Evolutionary conservation across 1,284 basidiomycete genomes (phyloP), one percentile per base, ranked within the genome.

Genomic region (Cutaneotrichosporon spelunceum): DNA sequence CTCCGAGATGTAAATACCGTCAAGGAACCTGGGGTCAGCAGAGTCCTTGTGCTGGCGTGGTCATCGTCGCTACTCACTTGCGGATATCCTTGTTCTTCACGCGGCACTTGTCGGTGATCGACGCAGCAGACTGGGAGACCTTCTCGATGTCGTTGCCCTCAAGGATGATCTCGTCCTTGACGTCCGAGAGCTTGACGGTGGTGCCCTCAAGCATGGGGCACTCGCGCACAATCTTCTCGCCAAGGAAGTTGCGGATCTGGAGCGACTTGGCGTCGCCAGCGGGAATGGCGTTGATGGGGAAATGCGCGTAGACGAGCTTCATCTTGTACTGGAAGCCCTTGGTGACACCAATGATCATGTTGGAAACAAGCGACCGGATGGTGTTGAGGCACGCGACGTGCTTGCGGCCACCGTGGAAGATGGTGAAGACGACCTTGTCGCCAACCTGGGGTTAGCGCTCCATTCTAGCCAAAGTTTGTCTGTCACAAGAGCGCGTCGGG

Each of bases 301-400:
- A 99, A 86, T 99, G 96, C 76, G 96, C 96, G 80, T 99, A 99
- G 63, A 99, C 96, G 42, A 94, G 85, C 75, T 92, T 90, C 93
- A 97, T 95, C 89, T 99, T 99, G 88, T 99, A 99, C 77, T 89
- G 88, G 88, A 98, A 99, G 68, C 95, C 96, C 86, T 93, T 91
- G 59, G 93, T 98, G 66, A 97, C 93, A 72, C 94, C 95, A 72
- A 84, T 94, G 81, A 99, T 87, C 93, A 99, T 93, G 86, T 99
- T 99, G 80, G 86, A 87, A 74, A 99, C 94, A 73, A 93, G 81
- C 72, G 90, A 93, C 81, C 88, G 89, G 82, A 99, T 93, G 47
- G 96, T 99, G 74, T 93, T 87, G 71, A 99, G 84, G 84, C 94
- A 97, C 63, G 96, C 96, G 75, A 98, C 91, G 80, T 99, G 96